Conservation (phyloP, 306 rosid genomes). For the Rosa lucieae region DNA sequence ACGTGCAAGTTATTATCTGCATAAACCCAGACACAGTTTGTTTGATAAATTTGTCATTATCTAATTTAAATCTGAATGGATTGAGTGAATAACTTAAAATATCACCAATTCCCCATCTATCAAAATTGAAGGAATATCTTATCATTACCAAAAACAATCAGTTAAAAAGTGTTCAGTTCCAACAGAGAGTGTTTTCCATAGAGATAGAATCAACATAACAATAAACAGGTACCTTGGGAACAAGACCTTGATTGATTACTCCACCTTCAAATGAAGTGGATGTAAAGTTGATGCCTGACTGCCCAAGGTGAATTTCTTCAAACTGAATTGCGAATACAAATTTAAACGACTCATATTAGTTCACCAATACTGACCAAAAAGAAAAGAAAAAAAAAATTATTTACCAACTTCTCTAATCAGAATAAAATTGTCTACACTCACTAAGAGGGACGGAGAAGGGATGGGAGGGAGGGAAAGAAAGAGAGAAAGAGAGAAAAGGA, state of each 20-base stretch:
- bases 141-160: background rate
- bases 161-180: background rate
- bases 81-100: too few species aligned
- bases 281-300: conserved; percentile 50
- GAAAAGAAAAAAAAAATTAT: background rate
- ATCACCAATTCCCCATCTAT: background rate
- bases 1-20: background rate
- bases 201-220: conserved; percentile 8
- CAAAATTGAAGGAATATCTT: background rate
- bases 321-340: conserved; percentile 34
- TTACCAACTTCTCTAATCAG: conserved; percentile 8
- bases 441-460: background rate
- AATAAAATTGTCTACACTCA: conserved; percentile 8
- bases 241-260: conserved; percentile 46
- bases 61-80: background rate
- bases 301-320: conserved; percentile 65
- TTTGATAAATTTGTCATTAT: background rate
- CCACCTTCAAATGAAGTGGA: conserved; percentile 53
- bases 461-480: background rate
- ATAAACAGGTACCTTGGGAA: conserved; percentile 74
- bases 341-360: conserved; percentile 25
- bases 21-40: background rate
- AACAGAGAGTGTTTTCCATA: background rate
- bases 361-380: conserved; percentile 7
- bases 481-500: conserved; percentile 22